A percentile compares a stretch with the other conserved stretches of the same genome.
These are phyloP conservation scores for Metroxylon sagu DNA, from an alignment of 176 grass and related monocot species.

Conservation along the genomic window DNA sequence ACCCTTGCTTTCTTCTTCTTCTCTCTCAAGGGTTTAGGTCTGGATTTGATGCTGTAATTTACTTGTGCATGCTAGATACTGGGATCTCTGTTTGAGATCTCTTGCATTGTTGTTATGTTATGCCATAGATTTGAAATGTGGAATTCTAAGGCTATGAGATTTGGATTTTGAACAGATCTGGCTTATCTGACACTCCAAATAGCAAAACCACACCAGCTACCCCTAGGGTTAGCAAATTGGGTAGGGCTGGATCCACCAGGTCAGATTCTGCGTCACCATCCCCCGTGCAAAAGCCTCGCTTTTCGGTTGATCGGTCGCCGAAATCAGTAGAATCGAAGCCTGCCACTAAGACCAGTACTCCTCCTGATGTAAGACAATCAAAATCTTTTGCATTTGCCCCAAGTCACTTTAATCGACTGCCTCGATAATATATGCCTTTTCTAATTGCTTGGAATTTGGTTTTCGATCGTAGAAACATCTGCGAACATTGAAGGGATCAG, in stretches of 20 bases:
- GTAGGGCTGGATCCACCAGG: constrained; percentile 33
- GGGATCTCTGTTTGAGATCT: too few relatives aligned
- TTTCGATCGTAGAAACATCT: constrained; percentile 41
- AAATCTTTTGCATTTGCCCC: neutral
- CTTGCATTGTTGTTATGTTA: too few relatives aligned
- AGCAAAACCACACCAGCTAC: constrained; percentile 25
- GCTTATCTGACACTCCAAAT: constrained; percentile 28
- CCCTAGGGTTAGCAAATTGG: constrained; percentile 39
- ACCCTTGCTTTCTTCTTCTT: too few relatives aligned
- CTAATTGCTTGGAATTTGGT: neutral
- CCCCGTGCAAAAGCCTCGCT: constrained; percentile 19
- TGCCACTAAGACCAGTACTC: constrained; percentile 19
- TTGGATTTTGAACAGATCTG: constrained; percentile 15
- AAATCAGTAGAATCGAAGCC: constrained; percentile 39
- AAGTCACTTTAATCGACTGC: neutral
- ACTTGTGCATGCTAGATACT: too few relatives aligned
- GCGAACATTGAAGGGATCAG: constrained; percentile 31
- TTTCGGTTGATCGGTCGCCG: constrained; percentile 35
- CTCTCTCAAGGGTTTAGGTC: too few relatives aligned
- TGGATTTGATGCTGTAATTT: too few relatives aligned
- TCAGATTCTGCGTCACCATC: constrained; percentile 27
- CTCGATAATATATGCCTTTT: too few relatives aligned
- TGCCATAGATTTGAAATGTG: too few relatives aligned
- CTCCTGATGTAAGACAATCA: constrained; percentile 24
- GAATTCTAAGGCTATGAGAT: too few relatives aligned